Conservation (phyloP, 768 basidiomycete genomes). For the Boletus reticulatus region DNA sequence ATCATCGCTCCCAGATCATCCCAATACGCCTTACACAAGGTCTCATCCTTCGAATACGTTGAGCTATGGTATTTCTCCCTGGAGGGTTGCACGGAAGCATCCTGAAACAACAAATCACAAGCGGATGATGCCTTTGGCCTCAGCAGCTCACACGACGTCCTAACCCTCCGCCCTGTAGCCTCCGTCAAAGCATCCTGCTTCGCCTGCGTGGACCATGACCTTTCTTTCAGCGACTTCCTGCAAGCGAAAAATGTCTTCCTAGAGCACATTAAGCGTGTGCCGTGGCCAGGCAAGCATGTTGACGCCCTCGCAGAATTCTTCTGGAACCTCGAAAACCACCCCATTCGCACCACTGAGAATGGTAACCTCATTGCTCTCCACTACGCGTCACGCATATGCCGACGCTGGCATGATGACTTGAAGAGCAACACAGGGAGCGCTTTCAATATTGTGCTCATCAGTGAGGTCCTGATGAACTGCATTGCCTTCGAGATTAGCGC, state of each 20-base stretch:
- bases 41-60: background rate
- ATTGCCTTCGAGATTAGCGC: background rate
- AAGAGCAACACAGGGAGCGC: background rate
- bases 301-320: conserved; percentile 2
- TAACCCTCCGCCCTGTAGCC: conserved; percentile 10
- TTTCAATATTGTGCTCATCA: conserved; percentile 3
- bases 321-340: conserved; percentile 7
- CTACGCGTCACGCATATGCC: background rate
- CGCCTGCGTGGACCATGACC: conserved; percentile 8
- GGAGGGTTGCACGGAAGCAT: too few relatives aligned
- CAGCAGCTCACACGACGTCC: background rate
- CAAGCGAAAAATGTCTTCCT: conserved; percentile 13
- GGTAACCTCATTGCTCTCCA: background rate
- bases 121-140: conserved; percentile 14
- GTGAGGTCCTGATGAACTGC: background rate
- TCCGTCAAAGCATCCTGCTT: conserved; percentile 18
- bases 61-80: conserved; percentile 14
- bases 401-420: conserved; percentile 2
- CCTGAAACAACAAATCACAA: background rate
- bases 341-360: fast-evolving
- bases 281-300: background rate
- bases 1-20: background rate
- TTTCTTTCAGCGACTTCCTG: conserved; percentile 19
- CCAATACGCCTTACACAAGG: conserved; percentile 9
- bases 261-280: background rate